phyloP scores from a whole-genome alignment of 73 alveolate genomes.

The Halteria grandinella region DNA sequence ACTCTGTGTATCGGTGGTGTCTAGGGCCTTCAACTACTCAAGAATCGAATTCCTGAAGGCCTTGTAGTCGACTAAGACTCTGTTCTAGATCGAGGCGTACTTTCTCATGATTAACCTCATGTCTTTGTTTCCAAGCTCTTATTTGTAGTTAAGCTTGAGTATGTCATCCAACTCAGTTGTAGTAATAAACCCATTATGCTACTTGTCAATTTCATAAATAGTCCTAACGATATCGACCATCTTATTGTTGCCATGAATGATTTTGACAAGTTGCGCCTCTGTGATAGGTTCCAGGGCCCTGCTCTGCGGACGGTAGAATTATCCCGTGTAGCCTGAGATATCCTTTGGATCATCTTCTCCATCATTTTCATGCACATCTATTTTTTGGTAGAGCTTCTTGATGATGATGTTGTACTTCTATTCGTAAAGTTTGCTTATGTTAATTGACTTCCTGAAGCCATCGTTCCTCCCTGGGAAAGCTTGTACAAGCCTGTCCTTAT shows the following conservation, averaged over 20 bases:
- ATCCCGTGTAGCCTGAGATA: slow-evolving; percentile 51
- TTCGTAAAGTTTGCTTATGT: slow-evolving; percentile 21
- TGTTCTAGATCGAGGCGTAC: slow-evolving; percentile 53
- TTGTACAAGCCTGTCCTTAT: neutral
- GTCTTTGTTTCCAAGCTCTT: slow-evolving; percentile 33
- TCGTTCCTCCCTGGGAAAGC: slow-evolving; percentile 55
- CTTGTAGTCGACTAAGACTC: slow-evolving; percentile 57
- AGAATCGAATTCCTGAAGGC: slow-evolving; percentile 33
- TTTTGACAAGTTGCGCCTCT: slow-evolving; percentile 17
- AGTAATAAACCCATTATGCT: slow-evolving; percentile 69
- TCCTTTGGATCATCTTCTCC: slow-evolving; percentile 59
- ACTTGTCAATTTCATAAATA: slow-evolving; percentile 64
- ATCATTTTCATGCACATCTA: slow-evolving; percentile 50
- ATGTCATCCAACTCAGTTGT: slow-evolving; percentile 68
- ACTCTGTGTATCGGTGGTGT: neutral
- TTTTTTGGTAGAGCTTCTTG: slow-evolving; percentile 18
- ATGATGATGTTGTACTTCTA: slow-evolving; percentile 24
- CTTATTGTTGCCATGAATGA: slow-evolving; percentile 3
- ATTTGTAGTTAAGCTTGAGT: slow-evolving; percentile 39
- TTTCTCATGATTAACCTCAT: slow-evolving; percentile 12
- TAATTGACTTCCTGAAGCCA: slow-evolving; percentile 35
- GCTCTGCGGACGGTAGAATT: slow-evolving; percentile 40
- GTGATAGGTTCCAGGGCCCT: neutral
- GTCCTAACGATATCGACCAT: slow-evolving; percentile 41
- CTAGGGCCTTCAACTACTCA: neutral